A percentile compares a stretch with the other conserved stretches of the same genome.
Evolutionary conservation across 805 yeast species (phyloP).

Genomic region (Wickerhamiella nectarea): DNA sequence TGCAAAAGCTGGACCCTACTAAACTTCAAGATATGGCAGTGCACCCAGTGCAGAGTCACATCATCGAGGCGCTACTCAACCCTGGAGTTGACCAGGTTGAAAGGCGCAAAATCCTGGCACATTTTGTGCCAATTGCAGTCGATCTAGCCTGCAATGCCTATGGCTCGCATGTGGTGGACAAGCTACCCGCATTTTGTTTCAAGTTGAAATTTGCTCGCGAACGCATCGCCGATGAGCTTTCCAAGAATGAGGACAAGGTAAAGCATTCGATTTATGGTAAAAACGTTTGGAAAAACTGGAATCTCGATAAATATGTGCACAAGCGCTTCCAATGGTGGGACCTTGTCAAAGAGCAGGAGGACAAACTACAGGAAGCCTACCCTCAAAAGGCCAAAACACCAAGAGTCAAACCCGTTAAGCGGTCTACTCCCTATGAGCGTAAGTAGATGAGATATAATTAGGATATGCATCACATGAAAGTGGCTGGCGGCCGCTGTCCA

Average conservation of each 20-base stretch:
- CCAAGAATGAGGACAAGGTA: slow-evolving; percentile 45
- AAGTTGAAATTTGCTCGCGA: slow-evolving; percentile 76
- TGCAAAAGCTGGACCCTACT: slow-evolving; percentile 26
- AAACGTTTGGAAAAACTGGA: slow-evolving; percentile 92
- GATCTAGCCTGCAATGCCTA: slow-evolving; percentile 68
- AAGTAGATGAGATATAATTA: not conserved
- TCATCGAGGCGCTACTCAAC: slow-evolving; percentile 52
- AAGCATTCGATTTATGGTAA: slow-evolving; percentile 81
- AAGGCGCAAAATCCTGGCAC: slow-evolving; percentile 58
- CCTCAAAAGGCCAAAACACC: not conserved
- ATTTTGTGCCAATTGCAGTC: slow-evolving; percentile 39
- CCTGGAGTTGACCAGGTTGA: slow-evolving; percentile 36
- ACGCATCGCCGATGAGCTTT: slow-evolving; percentile 58
- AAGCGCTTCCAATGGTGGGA: slow-evolving; percentile 74
- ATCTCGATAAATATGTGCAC: slow-evolving; percentile 62
- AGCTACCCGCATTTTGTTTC: slow-evolving; percentile 64
- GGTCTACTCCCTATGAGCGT: not conserved
- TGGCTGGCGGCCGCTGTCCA: no score
- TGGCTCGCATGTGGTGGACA: slow-evolving; percentile 84
- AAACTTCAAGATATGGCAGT: slow-evolving; percentile 58
- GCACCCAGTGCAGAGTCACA: slow-evolving; percentile 87
- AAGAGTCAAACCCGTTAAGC: not conserved
- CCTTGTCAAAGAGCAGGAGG: slow-evolving; percentile 24
- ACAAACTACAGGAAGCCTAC: slow-evolving; percentile 13
- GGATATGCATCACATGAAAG: not conserved